Base-by-base conservation (phyloP, 495 filamentous ascomycete species). In the Neurospora sp. region DNA sequence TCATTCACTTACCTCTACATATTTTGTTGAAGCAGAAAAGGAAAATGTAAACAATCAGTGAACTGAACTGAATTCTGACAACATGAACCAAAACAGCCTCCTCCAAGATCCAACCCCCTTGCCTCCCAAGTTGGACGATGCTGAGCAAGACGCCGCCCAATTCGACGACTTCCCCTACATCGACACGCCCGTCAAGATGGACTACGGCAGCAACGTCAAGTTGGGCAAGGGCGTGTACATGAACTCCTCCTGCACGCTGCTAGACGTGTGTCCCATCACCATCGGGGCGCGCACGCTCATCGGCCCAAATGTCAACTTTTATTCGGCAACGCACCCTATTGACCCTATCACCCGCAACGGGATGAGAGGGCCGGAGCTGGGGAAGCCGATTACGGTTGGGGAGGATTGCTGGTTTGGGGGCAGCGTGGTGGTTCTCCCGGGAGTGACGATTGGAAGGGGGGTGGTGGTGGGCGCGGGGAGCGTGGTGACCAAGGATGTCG, bases 381-480 rank as follows among this genome's bases (percentile, higher is more conserved):
- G 94, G 1, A 89, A 87, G 71, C 90, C 92, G 20, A 92, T 98
- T 75, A 85, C 82, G 16, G 89, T 97, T 72, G 93, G 90, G 0
- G 92, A 96, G 76, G 94, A 97, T 79, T 96, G 93, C 75, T 98
- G 94, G 94, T 79, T 98, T 37, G 93, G 92, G 0, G 94, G 94
- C 0, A 91, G 91, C 78, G 93, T 91, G 9, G 87, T 86, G 45
- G 84, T 98, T 8, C 79, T 92, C 20, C 89, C 92, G 0, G 94
- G 94, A 0, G 92, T 98, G 35, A 94, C 84, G 8, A 90, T 97
- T 73, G 94, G 94, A 0, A 85, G 85, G 44, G 91, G 93, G 1
- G 84, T 83, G 1, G 90, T 90, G 0, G 85, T 97, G 76, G 94
- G 92, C 0, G 93, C 94, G n/a, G 93, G 92, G 0, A 93, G 91